A percentile compares a stretch with the other conserved stretches of the same genome.
phyloP scores from a whole-genome alignment of 768 basidiomycete species.

The Gymnopilus junonius region DNA sequence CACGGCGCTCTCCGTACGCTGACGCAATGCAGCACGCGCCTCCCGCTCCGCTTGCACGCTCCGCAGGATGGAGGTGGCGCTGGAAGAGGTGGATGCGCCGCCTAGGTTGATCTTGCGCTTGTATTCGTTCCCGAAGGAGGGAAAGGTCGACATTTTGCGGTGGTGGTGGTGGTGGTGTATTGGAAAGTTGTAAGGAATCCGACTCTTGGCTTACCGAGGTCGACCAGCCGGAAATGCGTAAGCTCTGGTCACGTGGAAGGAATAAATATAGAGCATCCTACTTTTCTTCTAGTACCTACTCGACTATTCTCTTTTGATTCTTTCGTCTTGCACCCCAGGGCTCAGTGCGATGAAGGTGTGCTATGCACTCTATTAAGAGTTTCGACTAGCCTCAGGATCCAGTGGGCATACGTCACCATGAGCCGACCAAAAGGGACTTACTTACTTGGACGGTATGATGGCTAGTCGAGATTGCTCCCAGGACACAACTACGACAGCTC shows the following conservation, averaged over 20 bases:
- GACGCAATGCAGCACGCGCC: constrained; percentile 60
- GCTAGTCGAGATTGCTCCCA: too few relatives aligned
- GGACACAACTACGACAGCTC: too few relatives aligned
- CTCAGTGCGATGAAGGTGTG: too few relatives aligned
- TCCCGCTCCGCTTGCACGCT: constrained; percentile 63
- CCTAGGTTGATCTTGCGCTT: constrained; percentile 79
- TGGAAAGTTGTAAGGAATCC: background rate
- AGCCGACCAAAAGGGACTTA: too few relatives aligned
- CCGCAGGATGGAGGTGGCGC: constrained; percentile 61
- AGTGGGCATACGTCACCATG: too few relatives aligned
- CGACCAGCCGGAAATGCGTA: background rate
- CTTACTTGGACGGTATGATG: too few relatives aligned
- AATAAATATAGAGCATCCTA: background rate
- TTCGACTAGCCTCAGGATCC: too few relatives aligned
- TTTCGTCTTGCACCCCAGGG: too few relatives aligned
- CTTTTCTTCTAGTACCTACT: background rate
- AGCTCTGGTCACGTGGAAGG: background rate
- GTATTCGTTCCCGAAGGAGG: constrained; percentile 35
- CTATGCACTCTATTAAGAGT: too few relatives aligned
- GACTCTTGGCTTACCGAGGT: background rate
- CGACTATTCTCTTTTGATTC: background rate
- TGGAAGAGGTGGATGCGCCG: constrained; percentile 53
- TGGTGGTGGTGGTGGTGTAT: background rate
- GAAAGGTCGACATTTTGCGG: background rate
- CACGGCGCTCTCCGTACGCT: constrained; percentile 59